Base-by-base conservation (phyloP, 805 yeast species). In the Lipomyces spencermartinsiae region DNA sequence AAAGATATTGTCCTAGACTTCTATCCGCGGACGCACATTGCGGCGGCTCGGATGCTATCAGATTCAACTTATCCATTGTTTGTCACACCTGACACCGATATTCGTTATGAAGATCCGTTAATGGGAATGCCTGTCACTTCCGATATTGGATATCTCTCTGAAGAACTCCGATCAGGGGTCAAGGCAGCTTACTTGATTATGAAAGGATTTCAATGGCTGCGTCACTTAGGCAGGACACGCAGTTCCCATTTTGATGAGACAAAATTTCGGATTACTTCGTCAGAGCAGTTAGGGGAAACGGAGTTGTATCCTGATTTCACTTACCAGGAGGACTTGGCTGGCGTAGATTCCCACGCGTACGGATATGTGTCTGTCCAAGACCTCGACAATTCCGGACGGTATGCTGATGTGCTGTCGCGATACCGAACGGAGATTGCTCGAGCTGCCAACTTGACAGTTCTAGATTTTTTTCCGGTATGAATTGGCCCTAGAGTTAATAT, bases 1-100 rank as follows among this genome's bases (percentile, higher is more conserved):
- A 35, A 35, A 12, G 35, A 62, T 22, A 29, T 61, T 19, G 49
- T 19, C 33, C 14, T 14, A 8, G 55, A 39, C 19, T 65, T 59
- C 51, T 65, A 39, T 22, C 68, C 68, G 8, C 37, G 35, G 16
- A 65, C 68, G 19, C 58, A 65, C 34, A 65, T 65, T 10, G 68
- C 68, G 6, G 68, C 68, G 7, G 64, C 68, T n/a, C 49, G 51
- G 33, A n/a, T 56, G 29, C 37, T 57, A 46, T 61, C 61, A 3
- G 34, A n/a, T 7, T 57, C 37, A 9, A 61, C 61, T 12, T 65
- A 57, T 25, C 68, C 64, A 2, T 35, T 61, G 2, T 61, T 65
- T 35, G 60, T 54, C 1, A 25, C 53, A 1, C 58, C 61, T 8
- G 55, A 60, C 2, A 25, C 12, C 16, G 64, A 65, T 57, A 55